Evolutionary conservation across 2,329 filamentous ascomycete species (phyloP), one percentile per base, ranked within the genome.

Genomic region (Pseudogymnoascus sp.): DNA sequence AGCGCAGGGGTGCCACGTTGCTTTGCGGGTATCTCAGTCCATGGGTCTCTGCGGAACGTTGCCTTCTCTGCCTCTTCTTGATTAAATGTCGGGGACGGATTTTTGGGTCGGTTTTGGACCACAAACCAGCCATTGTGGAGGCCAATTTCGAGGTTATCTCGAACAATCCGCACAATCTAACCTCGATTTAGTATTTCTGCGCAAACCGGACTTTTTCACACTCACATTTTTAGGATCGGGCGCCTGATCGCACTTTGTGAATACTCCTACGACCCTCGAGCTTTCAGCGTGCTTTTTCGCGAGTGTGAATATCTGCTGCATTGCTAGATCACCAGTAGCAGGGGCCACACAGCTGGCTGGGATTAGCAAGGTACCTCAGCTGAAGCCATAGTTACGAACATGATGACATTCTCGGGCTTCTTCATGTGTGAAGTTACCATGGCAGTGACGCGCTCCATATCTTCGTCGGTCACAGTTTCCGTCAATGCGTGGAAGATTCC

Each of bases 401-500:
- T 74, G 14, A 77, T 71, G 19, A 77, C 73, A 33, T 75, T 77
- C 31, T 74, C 70, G 3, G 67, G 66, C 14, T 71, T 69, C 12
- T 64, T 67, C 72, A 77, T 75, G 39, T 77, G 76, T 10, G 72
- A 66, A 2, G 69, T 64, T 3, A 74, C 70, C 73, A 77, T 73
- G 2, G 63, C 65, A 14, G 69, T 66, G 0, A 76, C 69, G 0
- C 69, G 69, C 1, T 64, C 49, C 63, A 68, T 70, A 16, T 77
- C 75, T 11, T 64, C 37, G 12, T 69, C 61, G 1, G 74, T 73
- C 1, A 74, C 69, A 0, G 64, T 64, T 21, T 65, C 58, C 1
- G 68, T 63, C 10, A 65, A 68, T 2, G 68, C 64, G 10, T 63
- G 63, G 41, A 75, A 71, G 1, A 72, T 66, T 0, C 75, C 75